phyloP scores from a whole-genome alignment of 2,329 filamentous ascomycete genomes.

The Diaporthe amygdali region DNA sequence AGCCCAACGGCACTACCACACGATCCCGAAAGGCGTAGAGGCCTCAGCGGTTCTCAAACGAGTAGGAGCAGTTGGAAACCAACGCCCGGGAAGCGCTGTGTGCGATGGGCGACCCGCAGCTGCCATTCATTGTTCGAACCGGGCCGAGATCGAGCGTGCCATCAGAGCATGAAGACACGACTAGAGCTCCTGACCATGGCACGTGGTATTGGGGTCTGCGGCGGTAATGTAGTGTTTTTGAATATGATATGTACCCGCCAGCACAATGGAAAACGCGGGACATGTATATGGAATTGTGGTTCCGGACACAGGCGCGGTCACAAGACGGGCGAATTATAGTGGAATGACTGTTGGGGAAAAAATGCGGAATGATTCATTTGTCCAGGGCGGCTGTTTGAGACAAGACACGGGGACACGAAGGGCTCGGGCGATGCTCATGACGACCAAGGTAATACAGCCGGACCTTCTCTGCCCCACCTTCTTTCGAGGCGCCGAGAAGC shows the following conservation, averaged over 20 bases:
- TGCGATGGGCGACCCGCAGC: background rate
- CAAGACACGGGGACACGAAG: conserved; percentile 17
- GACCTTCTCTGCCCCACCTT: background rate
- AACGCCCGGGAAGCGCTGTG: background rate
- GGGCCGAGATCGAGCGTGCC: background rate
- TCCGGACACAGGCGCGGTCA: background rate
- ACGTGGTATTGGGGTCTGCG: background rate
- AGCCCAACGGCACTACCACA: conserved; percentile 65
- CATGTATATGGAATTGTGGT: background rate
- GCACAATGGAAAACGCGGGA: background rate
- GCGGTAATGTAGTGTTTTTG: conserved; percentile 13
- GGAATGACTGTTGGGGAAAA: conserved; percentile 18
- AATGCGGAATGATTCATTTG: conserved; percentile 18
- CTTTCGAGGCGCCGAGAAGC: background rate
- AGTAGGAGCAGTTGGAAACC: background rate
- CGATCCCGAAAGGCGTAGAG: conserved; percentile 74
- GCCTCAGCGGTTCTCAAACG: background rate
- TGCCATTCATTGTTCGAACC: background rate
- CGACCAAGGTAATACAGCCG: conserved; percentile 16
- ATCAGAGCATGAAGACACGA: background rate
- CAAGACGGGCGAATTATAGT: background rate
- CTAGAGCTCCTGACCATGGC: background rate
- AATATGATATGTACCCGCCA: conserved; percentile 9
- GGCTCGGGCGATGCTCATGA: conserved; percentile 13
- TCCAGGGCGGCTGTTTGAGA: background rate